A percentile compares a stretch with the other conserved stretches of the same genome.
Evolutionary conservation across 352 stramenopile genomes (phyloP).

Genomic region (Blastocystis sp.): DNA sequence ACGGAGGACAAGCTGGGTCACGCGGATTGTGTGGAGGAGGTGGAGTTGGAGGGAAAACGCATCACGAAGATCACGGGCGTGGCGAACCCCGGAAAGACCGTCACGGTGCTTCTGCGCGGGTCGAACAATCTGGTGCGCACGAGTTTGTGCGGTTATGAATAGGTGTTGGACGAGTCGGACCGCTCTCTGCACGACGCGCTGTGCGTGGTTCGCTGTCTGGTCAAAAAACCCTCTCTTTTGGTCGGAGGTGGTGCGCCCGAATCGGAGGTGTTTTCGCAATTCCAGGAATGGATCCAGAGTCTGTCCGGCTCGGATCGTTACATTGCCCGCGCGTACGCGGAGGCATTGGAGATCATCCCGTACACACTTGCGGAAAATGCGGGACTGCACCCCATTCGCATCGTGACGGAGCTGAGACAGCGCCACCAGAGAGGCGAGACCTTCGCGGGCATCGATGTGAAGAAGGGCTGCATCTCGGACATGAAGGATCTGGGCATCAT

Average conservation of each 20-base stretch:
- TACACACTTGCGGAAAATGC: slow-evolving; percentile 99
- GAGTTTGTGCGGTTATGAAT: slow-evolving; percentile 53
- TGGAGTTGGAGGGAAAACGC: slow-evolving; percentile 89
- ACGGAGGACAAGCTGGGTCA: slow-evolving; percentile 91
- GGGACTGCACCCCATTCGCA: slow-evolving; percentile 94
- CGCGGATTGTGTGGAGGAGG: slow-evolving; percentile 89
- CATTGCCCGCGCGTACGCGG: slow-evolving; percentile 86
- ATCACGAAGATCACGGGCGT: slow-evolving; percentile 98
- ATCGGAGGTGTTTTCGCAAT: slow-evolving; percentile 88
- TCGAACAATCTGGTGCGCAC: slow-evolving; percentile 86
- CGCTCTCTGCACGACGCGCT: slow-evolving; percentile 96
- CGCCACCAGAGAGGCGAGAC: slow-evolving; percentile 87
- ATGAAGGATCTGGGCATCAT: slow-evolving; percentile 97
- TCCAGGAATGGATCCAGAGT: slow-evolving; percentile 87
- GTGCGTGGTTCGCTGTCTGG: slow-evolving; percentile 91
- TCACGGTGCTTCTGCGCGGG: slow-evolving; percentile 93
- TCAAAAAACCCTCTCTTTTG: slow-evolving; percentile 98
- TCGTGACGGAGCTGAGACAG: slow-evolving; percentile 90
- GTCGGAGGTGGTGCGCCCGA: slow-evolving; percentile 92
- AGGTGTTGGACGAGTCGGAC: slow-evolving; percentile 91
- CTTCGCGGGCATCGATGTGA: slow-evolving; percentile 92
- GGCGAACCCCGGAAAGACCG: slow-evolving; percentile 87
- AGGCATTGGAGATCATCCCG: slow-evolving; percentile 94
- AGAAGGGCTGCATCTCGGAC: slow-evolving; percentile 89
- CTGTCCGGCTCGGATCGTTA: slow-evolving; percentile 75